phyloP scores from a whole-genome alignment of 2,329 filamentous ascomycete species.

The Zymoseptoria ardabiliae region DNA sequence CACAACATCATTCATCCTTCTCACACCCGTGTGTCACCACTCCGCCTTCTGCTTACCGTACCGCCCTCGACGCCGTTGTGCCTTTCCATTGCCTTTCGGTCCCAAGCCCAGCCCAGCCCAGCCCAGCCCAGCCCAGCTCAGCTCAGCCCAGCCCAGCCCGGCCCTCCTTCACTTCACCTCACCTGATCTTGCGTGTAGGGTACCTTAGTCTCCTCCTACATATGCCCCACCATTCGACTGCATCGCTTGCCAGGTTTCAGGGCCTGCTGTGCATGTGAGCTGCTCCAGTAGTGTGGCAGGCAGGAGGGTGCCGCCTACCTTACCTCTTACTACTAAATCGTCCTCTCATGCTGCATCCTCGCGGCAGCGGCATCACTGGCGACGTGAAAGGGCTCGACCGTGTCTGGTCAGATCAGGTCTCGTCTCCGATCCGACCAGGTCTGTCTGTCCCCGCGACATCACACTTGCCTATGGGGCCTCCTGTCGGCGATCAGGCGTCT shows the following conservation, averaged over 20 bases:
- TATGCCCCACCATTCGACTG: background rate
- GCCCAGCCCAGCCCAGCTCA: too few species aligned
- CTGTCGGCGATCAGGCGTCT: background rate
- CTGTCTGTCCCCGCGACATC: background rate
- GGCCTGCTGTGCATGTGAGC: background rate
- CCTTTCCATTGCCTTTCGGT: too few species aligned
- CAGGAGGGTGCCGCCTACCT: background rate
- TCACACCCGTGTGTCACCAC: background rate
- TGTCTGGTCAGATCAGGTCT: background rate
- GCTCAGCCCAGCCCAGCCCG: too few species aligned
- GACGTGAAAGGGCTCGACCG: background rate
- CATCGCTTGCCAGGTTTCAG: background rate
- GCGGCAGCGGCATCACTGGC: too few species aligned
- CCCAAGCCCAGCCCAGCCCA: too few species aligned
- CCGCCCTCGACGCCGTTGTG: too few species aligned
- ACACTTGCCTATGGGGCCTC: background rate
- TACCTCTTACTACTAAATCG: background rate
- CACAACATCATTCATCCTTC: background rate
- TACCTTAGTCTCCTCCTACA: too few species aligned
- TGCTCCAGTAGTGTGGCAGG: background rate
- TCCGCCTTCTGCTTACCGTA: too few species aligned
- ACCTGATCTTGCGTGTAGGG: too few species aligned
- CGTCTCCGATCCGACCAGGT: background rate
- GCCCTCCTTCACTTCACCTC: background rate
- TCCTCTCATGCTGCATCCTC: background rate